Conservation (phyloP, 768 basidiomycete genomes). For the Mycena latifolia region DNA sequence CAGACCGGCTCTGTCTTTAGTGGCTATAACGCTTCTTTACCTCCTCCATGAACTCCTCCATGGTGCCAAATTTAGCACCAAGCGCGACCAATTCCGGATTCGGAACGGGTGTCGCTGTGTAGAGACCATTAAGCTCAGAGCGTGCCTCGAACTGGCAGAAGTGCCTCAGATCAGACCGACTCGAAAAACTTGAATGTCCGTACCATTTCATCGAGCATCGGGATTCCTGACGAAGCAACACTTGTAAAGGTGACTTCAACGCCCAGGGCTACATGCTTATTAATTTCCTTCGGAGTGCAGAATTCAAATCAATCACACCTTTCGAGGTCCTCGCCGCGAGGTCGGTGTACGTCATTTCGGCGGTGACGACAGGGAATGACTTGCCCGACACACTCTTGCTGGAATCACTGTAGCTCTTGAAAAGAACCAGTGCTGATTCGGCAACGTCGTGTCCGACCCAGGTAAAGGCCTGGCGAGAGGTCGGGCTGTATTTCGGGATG, state of each 20-base stretch:
- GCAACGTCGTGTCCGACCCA: constrained; percentile 13
- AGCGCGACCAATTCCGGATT: constrained; percentile 18
- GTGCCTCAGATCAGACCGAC: background rate
- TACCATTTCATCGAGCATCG: constrained; percentile 11
- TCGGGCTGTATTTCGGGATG: background rate
- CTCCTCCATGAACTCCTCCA: constrained; percentile 19
- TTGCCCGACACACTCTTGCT: too few species aligned
- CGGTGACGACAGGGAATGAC: too few species aligned
- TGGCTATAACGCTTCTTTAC: too few species aligned
- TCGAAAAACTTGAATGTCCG: background rate
- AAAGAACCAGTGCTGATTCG: background rate
- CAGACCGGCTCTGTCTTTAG: too few species aligned
- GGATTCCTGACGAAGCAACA: background rate
- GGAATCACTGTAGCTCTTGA: too few species aligned
- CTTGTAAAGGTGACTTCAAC: constrained; percentile 19
- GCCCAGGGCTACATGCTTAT: background rate
- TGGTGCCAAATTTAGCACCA: too few species aligned
- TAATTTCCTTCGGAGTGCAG: background rate
- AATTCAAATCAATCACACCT: too few species aligned
- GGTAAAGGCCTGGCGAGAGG: constrained; percentile 4
- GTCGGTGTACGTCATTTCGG: too few species aligned
- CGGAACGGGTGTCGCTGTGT: constrained; percentile 1
- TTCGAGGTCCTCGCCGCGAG: too few species aligned
- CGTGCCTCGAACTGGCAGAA: background rate
- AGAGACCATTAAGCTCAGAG: constrained; percentile 11